Base-by-base conservation (phyloP, 1,284 basidiomycete species). In the Abortiporus biennis region DNA sequence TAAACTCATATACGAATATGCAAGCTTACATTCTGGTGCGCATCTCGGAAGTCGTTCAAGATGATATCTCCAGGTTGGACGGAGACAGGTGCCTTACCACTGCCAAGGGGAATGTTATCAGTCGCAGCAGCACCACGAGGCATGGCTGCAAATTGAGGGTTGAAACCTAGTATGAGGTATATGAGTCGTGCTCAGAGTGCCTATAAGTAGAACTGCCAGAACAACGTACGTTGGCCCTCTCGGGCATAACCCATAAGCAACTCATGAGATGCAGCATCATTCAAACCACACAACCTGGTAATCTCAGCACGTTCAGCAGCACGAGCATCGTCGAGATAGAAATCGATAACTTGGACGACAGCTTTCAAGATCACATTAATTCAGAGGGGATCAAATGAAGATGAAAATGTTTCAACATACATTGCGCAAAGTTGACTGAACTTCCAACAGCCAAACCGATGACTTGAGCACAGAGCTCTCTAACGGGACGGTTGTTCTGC, bases 301-400 rank as follows among this genome's bases (percentile, higher is more conserved):
- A 86, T 67, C 32, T 72, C 63, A 11, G 63, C 61, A 17, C 72
- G 61, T 36, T 69, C 68, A 17, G 58, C 46, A 30, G 56, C 46
- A 43, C 65, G 63, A 21, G 58, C 61, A 1, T 70, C 63, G 20
- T 69, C 61, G 15, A 86, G 61, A 54, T 78, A 87, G 59, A 77
- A 83, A 56, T 85, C 69, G 37, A 88, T 66, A 22, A 83, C 68
- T 42, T 76, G 69, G 2, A 75, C 68, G 21, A 83, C 58, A 3
- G 72, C 69, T 48, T 31, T n/a, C n/a, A n/a, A n/a, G n/a, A n/a
- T n/a, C n/a, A 1, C 22, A 45, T 43, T 37, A 38, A 16, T 36
- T 25, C n/a, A n/a, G n/a, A n/a, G n/a, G 23, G 6, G n/a, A 75
- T 67, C 3, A 74, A 59, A 74, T 80, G n/a, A 25, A 30, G 19